Base-by-base conservation (phyloP, 148 eudicot genomes). In the Euryodendron excelsum region DNA sequence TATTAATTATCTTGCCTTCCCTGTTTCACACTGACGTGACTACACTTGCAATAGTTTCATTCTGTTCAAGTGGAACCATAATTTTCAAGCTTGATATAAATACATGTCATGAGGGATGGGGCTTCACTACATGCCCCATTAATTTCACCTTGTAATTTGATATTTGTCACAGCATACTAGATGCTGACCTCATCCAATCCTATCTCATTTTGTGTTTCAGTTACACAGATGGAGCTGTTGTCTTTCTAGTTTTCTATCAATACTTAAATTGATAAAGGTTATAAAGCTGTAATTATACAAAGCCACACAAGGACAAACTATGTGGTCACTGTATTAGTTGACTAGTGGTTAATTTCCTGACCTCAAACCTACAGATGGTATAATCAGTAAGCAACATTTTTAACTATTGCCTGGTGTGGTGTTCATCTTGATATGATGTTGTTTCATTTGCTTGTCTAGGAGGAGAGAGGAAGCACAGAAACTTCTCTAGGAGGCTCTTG, bases 381-480 rank as follows among this genome's bases (percentile, higher is more conserved):
- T 3, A 21, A 21, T 1, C 5, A 4, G n/a, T 56, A 21, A 21
- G 25, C 7, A n/a, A 56, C 23, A 25, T 23, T 1, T 60, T 4
- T 60, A 10, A 20, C 61, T 12, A 13, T 27, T 60, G 33, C 30
- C 33, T 27, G 3, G 2, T 60, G 31, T 27, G 17, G 17, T 56
- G 2, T n/a, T 10, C 14, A 11, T 30, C 31, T 33, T 52, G 7
- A 72, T 3, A 3, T 52, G 25, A 41, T 23, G 5, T 53, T 33
- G 45, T 53, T 72, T 72, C 45, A 25, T 56, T 31, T 72, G 72
- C 75, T 68, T 72, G 62, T 53, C 33, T 30, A 72, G 75, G 75
- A 72, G 75, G 75, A 72, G 75, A 53, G 75, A 72, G 53, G 75
- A 72, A 53, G 75, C 75, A 6, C 75, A 72, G 45, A 53, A 25